These are phyloP conservation scores for Dactylellina sp. DNA, from an alignment of 2,329 filamentous ascomycete genomes.

Conservation along the genomic window DNA sequence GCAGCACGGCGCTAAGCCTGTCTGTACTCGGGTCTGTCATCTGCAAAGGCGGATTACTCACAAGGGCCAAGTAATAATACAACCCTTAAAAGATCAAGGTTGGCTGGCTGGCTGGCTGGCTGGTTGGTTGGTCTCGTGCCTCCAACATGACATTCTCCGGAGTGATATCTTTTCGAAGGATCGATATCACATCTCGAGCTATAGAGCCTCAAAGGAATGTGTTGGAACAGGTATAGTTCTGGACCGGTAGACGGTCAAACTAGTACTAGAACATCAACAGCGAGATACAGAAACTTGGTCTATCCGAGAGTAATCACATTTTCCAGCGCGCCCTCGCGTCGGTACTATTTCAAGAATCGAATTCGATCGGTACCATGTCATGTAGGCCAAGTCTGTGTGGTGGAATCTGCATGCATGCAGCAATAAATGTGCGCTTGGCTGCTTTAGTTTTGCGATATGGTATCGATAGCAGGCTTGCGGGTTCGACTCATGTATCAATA, in stretches of 20 bases:
- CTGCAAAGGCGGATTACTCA: constrained; percentile 17
- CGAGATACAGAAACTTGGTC: neutral
- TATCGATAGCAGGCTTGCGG: neutral
- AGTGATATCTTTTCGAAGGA: neutral
- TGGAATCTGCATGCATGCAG: constrained; percentile 20
- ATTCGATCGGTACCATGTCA: constrained; percentile 30
- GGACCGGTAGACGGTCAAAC: constrained; percentile 3
- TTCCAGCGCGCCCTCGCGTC: constrained; percentile 10
- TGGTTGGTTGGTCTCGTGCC: constrained; percentile 28
- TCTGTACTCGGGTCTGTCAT: neutral
- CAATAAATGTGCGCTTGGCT: constrained; percentile 29
- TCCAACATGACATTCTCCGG: neutral
- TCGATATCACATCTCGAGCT: no score
- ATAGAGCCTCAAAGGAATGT: constrained; percentile 36
- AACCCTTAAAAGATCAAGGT: no score
- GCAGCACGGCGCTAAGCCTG: constrained; percentile 12
- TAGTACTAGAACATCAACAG: constrained; percentile 4
- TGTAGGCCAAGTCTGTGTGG: constrained; percentile 32
- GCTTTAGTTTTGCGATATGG: constrained; percentile 16
- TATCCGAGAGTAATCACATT: constrained; percentile 28
- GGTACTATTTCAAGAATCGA: constrained; percentile 15
- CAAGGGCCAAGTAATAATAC: constrained; percentile 4
- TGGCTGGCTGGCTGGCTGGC: no score
- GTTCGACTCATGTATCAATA: neutral
- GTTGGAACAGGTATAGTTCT: constrained; percentile 31